A percentile compares a stretch with the other conserved stretches of the same genome.
Evolutionary conservation across 1,139 yeast species (phyloP).

Genomic region (Pichia sp.): DNA sequence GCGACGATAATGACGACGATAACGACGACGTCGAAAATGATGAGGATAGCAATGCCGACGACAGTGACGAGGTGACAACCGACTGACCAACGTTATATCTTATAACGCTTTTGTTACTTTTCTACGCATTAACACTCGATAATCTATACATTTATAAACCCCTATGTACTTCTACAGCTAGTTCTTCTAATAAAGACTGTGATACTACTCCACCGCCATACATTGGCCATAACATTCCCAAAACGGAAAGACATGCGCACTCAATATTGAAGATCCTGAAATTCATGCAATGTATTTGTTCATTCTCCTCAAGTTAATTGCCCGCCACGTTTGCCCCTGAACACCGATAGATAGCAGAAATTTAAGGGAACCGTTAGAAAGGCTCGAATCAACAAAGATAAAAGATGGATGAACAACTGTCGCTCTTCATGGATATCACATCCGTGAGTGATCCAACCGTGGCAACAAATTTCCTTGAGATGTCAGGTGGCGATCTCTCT

Average conservation of each 20-base stretch:
- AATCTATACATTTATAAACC: background rate
- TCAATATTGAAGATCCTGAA: background rate
- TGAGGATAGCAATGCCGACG: background rate
- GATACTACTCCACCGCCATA: background rate
- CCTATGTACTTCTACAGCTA: background rate
- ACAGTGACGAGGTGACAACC: background rate
- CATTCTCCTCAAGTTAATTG: background rate
- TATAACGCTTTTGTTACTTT: background rate
- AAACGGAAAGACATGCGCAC: background rate
- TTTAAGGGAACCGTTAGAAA: background rate
- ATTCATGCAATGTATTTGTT: background rate
- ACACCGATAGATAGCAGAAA: background rate
- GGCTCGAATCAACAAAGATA: background rate
- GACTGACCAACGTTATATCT: background rate
- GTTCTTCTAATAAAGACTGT: background rate
- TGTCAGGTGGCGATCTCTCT: constrained; percentile 76
- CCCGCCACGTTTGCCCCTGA: background rate
- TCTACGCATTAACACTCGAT: background rate
- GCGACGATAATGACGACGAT: background rate
- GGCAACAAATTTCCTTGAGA: constrained; percentile 76
- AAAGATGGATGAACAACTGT: constrained; percentile 45
- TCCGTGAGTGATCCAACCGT: constrained; percentile 63
- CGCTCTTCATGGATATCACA: constrained; percentile 81
- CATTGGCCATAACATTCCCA: background rate
- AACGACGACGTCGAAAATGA: background rate